Conservation (phyloP, 805 yeast species). For the Lachancea sp. region DNA sequence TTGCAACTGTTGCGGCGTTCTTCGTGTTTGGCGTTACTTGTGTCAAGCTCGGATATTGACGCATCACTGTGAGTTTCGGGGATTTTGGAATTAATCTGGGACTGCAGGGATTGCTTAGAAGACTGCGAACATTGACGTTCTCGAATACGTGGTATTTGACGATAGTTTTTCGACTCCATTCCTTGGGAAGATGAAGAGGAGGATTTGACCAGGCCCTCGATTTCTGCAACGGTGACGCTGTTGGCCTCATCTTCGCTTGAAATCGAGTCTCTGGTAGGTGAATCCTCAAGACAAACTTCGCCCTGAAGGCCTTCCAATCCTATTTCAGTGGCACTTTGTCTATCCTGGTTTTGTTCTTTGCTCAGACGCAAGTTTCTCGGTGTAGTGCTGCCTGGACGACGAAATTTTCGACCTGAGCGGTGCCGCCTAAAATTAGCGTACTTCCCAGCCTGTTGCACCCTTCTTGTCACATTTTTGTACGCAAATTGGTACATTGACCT, state of each 20-base stretch:
- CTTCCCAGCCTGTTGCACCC: conserved; percentile 6
- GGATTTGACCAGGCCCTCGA: not conserved
- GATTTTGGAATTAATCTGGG: not conserved
- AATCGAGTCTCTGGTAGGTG: not conserved
- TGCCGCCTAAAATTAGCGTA: conserved; percentile 1
- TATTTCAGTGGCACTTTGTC: not conserved
- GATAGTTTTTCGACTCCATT: not conserved
- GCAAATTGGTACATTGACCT: conserved; percentile 7
- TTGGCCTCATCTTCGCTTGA: not conserved
- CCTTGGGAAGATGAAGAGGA: not conserved
- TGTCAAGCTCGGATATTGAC: not conserved
- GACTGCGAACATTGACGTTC: not conserved
- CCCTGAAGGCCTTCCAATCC: not conserved
- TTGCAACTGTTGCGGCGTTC: not conserved
- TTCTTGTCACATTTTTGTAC: conserved; percentile 3
- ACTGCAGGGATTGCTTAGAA: not conserved
- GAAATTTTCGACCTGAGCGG: not conserved
- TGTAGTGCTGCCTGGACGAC: not conserved
- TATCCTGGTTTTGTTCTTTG: not conserved
- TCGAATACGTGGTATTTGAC: not conserved
- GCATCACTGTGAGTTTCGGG: not conserved
- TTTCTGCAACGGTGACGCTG: not conserved
- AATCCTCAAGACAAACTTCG: not conserved
- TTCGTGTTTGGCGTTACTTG: not conserved
- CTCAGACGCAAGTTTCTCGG: not conserved